These are phyloP conservation scores for Leccinum sublutescens DNA, from an alignment of 768 basidiomycete genomes.

Conservation along the genomic window DNA sequence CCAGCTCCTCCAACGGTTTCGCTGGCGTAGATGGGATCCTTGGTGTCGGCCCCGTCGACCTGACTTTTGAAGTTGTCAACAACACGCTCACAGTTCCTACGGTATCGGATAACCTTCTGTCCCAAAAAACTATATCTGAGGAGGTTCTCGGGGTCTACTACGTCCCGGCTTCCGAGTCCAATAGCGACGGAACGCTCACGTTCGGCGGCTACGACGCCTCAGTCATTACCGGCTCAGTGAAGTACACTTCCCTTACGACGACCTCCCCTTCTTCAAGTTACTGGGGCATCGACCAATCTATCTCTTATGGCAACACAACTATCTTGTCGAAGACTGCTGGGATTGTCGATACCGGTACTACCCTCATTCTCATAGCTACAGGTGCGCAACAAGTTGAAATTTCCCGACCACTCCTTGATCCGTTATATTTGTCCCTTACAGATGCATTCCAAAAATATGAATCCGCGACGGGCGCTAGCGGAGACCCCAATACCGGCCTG, in stretches of 20 bases:
- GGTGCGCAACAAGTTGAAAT: conserved; percentile 4
- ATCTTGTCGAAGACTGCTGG: conserved; percentile 16
- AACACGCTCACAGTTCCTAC: conserved; percentile 26
- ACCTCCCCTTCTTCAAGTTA: conserved; percentile 24
- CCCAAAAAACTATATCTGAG: conserved; percentile 25
- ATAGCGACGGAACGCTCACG: conserved; percentile 22
- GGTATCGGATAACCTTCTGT: conserved; percentile 35
- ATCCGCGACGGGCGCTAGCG: conserved; percentile 25
- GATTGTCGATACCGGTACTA: conserved; percentile 25
- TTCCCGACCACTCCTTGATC: background rate
- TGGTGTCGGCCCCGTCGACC: conserved; percentile 33
- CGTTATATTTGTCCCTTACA: conserved; percentile 11
- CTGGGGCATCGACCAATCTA: conserved; percentile 32
- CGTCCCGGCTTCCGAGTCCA: conserved; percentile 20
- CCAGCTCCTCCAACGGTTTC: conserved; percentile 12
- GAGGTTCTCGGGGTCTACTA: conserved; percentile 34
- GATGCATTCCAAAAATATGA: conserved; percentile 30
- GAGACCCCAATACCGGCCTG: conserved; percentile 31
- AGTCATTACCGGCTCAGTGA: conserved; percentile 10
- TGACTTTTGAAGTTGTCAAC: conserved; percentile 29
- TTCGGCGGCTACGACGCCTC: conserved; percentile 25
- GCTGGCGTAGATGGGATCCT: conserved; percentile 39
- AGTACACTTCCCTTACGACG: conserved; percentile 24
- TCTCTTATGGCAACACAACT: background rate
- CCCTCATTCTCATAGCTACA: conserved; percentile 29